These are phyloP conservation scores for Dimargaris cristalligena DNA, from an alignment of 192 early-diverging fungal genomes.

Conservation along the genomic window DNA sequence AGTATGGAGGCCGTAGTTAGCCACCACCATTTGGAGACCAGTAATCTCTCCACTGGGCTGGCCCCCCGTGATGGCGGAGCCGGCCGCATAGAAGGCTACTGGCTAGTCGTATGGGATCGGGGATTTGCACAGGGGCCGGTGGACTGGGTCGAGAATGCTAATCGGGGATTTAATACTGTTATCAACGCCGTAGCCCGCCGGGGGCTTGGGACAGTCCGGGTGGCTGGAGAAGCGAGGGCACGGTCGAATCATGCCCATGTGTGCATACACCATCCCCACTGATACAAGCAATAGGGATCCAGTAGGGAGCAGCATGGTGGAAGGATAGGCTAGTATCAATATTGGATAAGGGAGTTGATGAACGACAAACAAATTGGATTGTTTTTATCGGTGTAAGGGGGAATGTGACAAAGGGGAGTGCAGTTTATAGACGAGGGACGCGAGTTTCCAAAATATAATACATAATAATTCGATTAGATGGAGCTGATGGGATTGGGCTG, in stretches of 20 bases:
- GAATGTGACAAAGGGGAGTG: too few relatives aligned
- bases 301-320: too few relatives aligned
- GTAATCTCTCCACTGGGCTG: conserved; percentile 19
- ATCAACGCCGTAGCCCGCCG: conserved; percentile 21
- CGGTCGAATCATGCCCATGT: conserved; percentile 21
- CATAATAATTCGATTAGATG: too few relatives aligned
- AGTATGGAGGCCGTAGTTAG: conserved; percentile 30
- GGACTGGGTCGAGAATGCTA: conserved; percentile 11
- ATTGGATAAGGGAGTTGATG: too few relatives aligned
- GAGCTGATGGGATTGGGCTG: too few relatives aligned
- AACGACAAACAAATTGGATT: too few relatives aligned
- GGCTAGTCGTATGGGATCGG: conserved; percentile 19
- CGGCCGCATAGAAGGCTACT: conserved; percentile 26
- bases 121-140: conserved; percentile 26
- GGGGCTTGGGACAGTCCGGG: conserved; percentile 18
- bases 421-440: too few relatives aligned
- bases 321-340: too few relatives aligned
- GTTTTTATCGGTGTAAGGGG: too few relatives aligned
- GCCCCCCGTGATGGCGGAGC: conserved; percentile 28
- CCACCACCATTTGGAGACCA: conserved; percentile 32
- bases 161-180: conserved; percentile 27
- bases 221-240: conserved; percentile 20
- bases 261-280: conserved; percentile 14
- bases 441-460: too few relatives aligned
- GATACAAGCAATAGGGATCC: too few relatives aligned